Percentiles rank a stretch among this genome's conserved stretches.
phyloP scores from a whole-genome alignment of 2,329 filamentous ascomycete genomes.

The Cryphonectria radicalis region DNA sequence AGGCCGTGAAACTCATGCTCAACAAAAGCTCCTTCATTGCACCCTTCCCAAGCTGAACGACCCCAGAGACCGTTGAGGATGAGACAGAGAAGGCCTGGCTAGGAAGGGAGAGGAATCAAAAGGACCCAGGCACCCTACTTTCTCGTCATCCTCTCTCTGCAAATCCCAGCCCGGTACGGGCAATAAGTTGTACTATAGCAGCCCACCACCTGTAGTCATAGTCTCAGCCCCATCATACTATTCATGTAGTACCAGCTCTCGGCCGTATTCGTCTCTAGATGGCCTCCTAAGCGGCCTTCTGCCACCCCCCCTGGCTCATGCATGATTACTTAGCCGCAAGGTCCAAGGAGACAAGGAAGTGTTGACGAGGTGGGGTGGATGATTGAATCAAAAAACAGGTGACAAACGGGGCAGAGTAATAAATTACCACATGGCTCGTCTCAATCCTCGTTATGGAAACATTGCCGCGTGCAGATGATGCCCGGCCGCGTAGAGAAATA shows the following conservation, averaged over 20 bases:
- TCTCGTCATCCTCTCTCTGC: not conserved
- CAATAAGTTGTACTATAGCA: not conserved
- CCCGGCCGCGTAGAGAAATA: not conserved
- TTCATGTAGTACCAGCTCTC: not conserved
- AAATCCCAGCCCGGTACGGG: not conserved
- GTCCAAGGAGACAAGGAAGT: not conserved
- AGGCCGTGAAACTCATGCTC: not conserved
- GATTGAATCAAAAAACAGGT: not conserved
- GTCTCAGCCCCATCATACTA: not conserved
- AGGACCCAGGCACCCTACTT: not conserved
- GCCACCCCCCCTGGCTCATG: not conserved
- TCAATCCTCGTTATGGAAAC: not conserved
- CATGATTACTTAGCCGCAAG: not conserved
- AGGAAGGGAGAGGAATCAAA: not conserved
- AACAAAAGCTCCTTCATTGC: not conserved
- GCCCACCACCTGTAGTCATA: not conserved
- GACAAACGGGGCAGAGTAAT: not conserved
- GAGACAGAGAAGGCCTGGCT: not conserved
- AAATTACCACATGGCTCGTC: not conserved
- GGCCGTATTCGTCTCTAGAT: not conserved
- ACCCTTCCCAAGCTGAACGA: not conserved
- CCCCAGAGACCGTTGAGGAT: not conserved
- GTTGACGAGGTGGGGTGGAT: not conserved
- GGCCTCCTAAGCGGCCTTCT: not conserved
- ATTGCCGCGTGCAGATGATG: not conserved